Base-by-base conservation (phyloP, 1,139 yeast species). In the Scheffersomyces cryptocercus region DNA sequence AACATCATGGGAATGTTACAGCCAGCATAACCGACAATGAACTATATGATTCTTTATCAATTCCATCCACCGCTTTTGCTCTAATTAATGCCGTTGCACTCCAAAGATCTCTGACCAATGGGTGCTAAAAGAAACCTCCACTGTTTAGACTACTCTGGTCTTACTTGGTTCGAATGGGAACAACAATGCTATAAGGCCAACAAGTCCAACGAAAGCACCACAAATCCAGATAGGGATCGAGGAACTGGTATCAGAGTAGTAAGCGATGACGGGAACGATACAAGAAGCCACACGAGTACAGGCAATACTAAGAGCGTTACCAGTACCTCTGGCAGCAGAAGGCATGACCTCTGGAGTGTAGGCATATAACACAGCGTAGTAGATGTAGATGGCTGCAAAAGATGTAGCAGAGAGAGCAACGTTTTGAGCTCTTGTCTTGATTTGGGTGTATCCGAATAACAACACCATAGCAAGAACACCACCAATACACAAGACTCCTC, bases 271-370 rank as follows among this genome's bases (percentile, higher is more conserved):
- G 4, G 55, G 52, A 5, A 45, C 48, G 10, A 51, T 35, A 7
- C 39, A 39, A 26, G 49, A 45, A 13, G 44, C 44, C 8, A 45
- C 35, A 7, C 54, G 38, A 4, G 45, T 44, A 14, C 40, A 37
- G n/a, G 45, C 42, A 31, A 51, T 28, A 12, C 47, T 46, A 36
- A 50, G 40, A 10, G 49, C 49, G 28, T 47, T 39, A 4, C 52
- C 53, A 0, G 55, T 51, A 5, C 46, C 46, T 33, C 55, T 37
- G 4, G 51, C 49, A n/a, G 44, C 36, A 4, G 51, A 43, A 2
- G 55, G 55, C 35, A 51, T 42, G 24, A 49, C 53, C 32, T 51
- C 55, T 2, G 53, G 53, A 20, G 53, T 47, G 36, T 48, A 51
- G 3, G 49, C 53, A 29, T 42, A 51, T 35, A 51, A 43, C 8